These are phyloP conservation scores for Balakata baccata DNA, from an alignment of 345 rosid species.

Conservation along the genomic window DNA sequence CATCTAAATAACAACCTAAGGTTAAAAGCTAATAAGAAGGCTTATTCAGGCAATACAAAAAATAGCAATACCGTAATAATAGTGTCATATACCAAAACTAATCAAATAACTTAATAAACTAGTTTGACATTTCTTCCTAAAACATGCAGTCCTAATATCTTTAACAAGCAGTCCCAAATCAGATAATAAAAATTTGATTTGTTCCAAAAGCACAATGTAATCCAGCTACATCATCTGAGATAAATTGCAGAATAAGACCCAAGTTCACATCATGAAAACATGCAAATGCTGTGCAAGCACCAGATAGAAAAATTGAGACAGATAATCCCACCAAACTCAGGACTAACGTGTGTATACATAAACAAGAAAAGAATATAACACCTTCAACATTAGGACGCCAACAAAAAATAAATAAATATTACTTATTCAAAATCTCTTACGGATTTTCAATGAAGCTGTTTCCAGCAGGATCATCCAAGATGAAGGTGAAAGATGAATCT, in stretches of 20 bases:
- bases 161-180: background rate
- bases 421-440: conserved; percentile 43
- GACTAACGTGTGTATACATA: background rate
- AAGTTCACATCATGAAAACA: conserved; percentile 10
- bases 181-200: background rate
- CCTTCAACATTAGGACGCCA: background rate
- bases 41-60: background rate
- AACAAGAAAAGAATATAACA: conserved; percentile 6
- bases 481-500: conserved; percentile 57
- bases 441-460: conserved; percentile 95
- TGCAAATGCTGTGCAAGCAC: too few relatives aligned
- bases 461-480: conserved; percentile 92
- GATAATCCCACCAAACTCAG: background rate
- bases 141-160: background rate
- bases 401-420: background rate
- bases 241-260: background rate
- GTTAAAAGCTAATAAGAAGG: background rate
- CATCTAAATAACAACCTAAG: background rate
- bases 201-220: background rate
- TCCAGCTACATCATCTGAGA: background rate
- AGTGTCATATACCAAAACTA: background rate
- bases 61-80: background rate
- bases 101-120: background rate
- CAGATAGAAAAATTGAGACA: background rate
- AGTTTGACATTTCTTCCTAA: background rate